Evolutionary conservation across 148 eudicot genomes (phyloP).

Genomic region (Silene uniflora): DNA sequence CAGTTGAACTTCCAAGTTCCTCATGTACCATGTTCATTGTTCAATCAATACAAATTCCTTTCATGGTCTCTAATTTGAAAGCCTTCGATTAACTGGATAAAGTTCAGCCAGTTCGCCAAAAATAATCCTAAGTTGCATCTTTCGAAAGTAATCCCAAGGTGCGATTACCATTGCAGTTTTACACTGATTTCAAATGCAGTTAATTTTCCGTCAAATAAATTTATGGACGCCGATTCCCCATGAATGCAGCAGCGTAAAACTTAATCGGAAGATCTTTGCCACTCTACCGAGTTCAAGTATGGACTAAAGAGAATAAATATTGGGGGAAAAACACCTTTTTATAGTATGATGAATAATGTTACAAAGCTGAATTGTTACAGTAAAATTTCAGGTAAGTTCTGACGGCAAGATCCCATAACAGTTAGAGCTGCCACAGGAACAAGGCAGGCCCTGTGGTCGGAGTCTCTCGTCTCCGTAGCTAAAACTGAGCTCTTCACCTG

Average conservation of each 20-base stretch:
- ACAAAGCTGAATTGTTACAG: not conserved
- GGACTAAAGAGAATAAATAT: no score
- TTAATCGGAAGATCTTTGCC: no score
- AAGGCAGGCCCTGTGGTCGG: constrained; percentile 45
- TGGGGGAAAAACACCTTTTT: no score
- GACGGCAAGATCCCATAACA: constrained; percentile 82
- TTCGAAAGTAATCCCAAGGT: not conserved
- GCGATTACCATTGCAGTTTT: no score
- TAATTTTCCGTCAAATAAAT: no score
- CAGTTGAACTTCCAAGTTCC: not conserved
- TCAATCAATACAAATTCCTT: not conserved
- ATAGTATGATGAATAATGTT: not conserved
- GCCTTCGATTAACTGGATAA: not conserved
- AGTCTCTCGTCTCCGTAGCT: constrained; percentile 69
- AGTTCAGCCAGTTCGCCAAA: no score
- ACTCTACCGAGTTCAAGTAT: no score
- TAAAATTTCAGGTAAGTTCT: constrained; percentile 48
- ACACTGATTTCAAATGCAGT: no score
- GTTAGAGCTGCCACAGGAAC: constrained; percentile 62
- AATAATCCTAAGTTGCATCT: not conserved
- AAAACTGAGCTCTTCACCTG: constrained; percentile 71
- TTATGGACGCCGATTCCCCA: no score
- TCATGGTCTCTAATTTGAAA: not conserved
- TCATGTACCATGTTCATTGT: not conserved
- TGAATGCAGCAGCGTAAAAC: no score